Percentiles rank a stretch among this genome's conserved stretches.
phyloP scores from a whole-genome alignment of 2,329 filamentous ascomycete genomes.

The Calonectria hawksworthii region DNA sequence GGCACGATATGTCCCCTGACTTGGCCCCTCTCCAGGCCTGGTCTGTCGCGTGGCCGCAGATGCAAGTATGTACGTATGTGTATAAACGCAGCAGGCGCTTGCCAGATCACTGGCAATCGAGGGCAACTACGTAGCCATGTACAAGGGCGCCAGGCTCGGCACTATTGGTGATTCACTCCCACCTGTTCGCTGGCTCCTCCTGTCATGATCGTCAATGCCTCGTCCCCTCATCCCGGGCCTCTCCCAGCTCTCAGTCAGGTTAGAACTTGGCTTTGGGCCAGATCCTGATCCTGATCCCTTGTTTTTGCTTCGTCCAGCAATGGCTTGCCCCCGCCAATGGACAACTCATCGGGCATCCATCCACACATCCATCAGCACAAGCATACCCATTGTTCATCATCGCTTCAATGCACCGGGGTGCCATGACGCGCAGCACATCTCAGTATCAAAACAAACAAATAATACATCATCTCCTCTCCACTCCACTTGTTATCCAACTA shows the following conservation, averaged over 20 bases:
- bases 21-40: slow-evolving; percentile 35
- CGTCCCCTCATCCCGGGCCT: slow-evolving; percentile 34
- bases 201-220: slow-evolving; percentile 46
- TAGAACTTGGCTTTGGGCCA: slow-evolving; percentile 1
- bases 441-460: slow-evolving; percentile 50
- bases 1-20: slow-evolving; percentile 34
- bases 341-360: slow-evolving; percentile 37
- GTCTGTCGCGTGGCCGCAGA: slow-evolving; percentile 38
- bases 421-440: slow-evolving; percentile 46
- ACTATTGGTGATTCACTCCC: slow-evolving; percentile 30
- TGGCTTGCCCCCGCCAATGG: slow-evolving; percentile 21
- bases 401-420: slow-evolving; percentile 38
- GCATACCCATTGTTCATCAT: slow-evolving; percentile 29
- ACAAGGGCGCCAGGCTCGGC: slow-evolving; percentile 1
- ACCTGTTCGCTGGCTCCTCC: slow-evolving; percentile 44
- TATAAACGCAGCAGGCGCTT: slow-evolving; percentile 38
- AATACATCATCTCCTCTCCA: slow-evolving; percentile 36
- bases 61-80: not conserved
- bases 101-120: slow-evolving; percentile 26
- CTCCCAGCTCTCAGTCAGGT: slow-evolving; percentile 29
- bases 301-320: slow-evolving; percentile 22
- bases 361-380: slow-evolving; percentile 24
- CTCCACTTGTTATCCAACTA: slow-evolving; percentile 43
- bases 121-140: not conserved
- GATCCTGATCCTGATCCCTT: slow-evolving; percentile 6